A percentile compares a stretch with the other conserved stretches of the same genome.
These are phyloP conservation scores for Sistotremastrum suecicum DNA, from an alignment of 768 basidiomycete genomes.

Conservation along the genomic window DNA sequence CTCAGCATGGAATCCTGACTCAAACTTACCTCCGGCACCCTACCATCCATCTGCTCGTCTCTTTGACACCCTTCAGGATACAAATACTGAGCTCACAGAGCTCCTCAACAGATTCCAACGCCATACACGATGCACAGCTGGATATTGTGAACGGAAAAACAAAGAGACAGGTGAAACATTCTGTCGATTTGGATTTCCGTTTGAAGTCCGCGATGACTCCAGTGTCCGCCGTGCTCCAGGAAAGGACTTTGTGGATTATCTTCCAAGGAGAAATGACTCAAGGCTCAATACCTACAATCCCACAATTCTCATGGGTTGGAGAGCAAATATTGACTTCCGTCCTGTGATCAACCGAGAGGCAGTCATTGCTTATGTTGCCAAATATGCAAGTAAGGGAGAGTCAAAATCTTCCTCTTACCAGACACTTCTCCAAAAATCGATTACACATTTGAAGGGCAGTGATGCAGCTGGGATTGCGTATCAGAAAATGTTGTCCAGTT, in stretches of 20 bases:
- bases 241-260: slow-evolving; percentile 6
- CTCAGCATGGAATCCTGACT: no score
- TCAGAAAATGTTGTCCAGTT: no score
- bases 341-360: slow-evolving; percentile 11
- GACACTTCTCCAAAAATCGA: no score
- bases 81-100: background rate
- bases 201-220: slow-evolving; percentile 6
- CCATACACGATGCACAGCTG: slow-evolving; percentile 9
- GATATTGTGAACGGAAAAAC: slow-evolving; percentile 12
- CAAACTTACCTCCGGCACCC: background rate
- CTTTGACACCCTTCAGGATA: no score
- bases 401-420: no score
- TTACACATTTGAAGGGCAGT: no score
- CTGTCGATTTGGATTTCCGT: slow-evolving; percentile 11
- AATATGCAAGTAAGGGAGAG: slow-evolving; percentile 8
- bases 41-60: slow-evolving; percentile 1
- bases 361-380: slow-evolving; percentile 10
- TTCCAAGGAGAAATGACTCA: slow-evolving; percentile 10
- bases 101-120: background rate
- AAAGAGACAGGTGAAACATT: slow-evolving; percentile 9
- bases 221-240: slow-evolving; percentile 2
- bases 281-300: slow-evolving; percentile 11
- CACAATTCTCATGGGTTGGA: slow-evolving; percentile 11
- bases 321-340: slow-evolving; percentile 13
- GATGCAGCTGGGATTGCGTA: no score